phyloP scores from a whole-genome alignment of 2,329 filamentous ascomycete species.

The Conoideocrella luteorostrata region DNA sequence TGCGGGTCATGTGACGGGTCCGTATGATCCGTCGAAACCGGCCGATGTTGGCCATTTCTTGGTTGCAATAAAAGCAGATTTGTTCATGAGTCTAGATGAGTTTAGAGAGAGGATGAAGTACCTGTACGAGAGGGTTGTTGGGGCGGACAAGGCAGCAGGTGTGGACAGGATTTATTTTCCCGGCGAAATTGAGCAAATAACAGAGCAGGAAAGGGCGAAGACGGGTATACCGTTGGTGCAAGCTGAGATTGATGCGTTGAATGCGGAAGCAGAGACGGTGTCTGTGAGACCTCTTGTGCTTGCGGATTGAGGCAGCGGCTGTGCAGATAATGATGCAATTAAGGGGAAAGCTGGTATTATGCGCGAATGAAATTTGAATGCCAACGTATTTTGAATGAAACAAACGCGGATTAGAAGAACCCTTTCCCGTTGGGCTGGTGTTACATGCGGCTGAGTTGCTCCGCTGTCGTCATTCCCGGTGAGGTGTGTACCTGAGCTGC shows the following conservation, averaged over 20 bases:
- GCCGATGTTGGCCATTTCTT: slow-evolving; percentile 72
- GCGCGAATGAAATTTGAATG: no score
- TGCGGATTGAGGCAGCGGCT: no score
- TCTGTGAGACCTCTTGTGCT: slow-evolving; percentile 20
- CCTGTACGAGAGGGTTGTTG: slow-evolving; percentile 47
- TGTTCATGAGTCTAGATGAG: slow-evolving; percentile 65
- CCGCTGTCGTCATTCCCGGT: no score
- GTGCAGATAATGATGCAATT: no score
- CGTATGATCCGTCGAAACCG: slow-evolving; percentile 64
- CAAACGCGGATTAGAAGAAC: no score
- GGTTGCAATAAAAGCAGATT: slow-evolving; percentile 64
- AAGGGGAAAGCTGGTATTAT: no score
- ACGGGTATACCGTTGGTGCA: slow-evolving; percentile 54
- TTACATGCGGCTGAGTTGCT: no score
- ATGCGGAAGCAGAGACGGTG: slow-evolving; percentile 44
- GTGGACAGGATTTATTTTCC: slow-evolving; percentile 56
- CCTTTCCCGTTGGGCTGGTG: no score
- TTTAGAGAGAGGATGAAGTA: slow-evolving; percentile 58
- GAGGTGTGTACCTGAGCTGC: no score
- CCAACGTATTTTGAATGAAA: no score
- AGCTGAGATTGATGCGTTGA: slow-evolving; percentile 49
- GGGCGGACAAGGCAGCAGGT: slow-evolving; percentile 46
- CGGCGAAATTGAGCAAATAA: slow-evolving; percentile 54
- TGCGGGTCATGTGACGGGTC: slow-evolving; percentile 68
- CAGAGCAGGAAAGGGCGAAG: slow-evolving; percentile 42